Evolutionary conservation across 2,329 filamentous ascomycete genomes (phyloP), one percentile per base, ranked within the genome.

Genomic region (Penicillium griseofulvum): DNA sequence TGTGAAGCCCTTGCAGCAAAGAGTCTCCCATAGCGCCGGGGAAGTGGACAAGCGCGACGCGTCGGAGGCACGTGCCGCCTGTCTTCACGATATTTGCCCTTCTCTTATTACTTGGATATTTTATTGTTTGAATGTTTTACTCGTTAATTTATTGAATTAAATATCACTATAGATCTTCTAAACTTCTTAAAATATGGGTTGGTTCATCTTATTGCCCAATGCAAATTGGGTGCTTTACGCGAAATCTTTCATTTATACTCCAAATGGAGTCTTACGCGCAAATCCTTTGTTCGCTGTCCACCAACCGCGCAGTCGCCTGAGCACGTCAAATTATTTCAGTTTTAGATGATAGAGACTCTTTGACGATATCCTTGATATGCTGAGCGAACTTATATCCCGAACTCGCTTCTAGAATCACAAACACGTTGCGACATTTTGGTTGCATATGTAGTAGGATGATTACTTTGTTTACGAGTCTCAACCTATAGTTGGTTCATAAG

Each of bases 331-430:
- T 24, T 58, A 53, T 46, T 46, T 36, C 45, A n/a, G 51, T 31
- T 12, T 63, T 57, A 6, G 62, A 59, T 16, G 67, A 58, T 57
- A 76, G 56, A n/a, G 67, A 67, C 2, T 72, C 73, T 49, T 71
- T 71, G 2, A 46, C 55, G 14, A 70, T 65, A 38, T 66, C 56
- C 10, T 33, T 55, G 7, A 71, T 54, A 24, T 66, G 73, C 52
- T 72, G 65, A 14, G 67, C 49, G 5, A 76, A 52, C 52, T 76
- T 72, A 14, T 60, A 50, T 7, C 50, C 53, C 19, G 59, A 66
- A 48, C 72, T 74, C 3, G 72, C 72, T 0, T 74, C 72, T 6
- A 76, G 31, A 16, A 77, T 61, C 19, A 75, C 64, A 11, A 22
- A 22, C 4, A 31, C 10, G 1, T 31, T 31, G 5, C 29, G 5